phyloP scores from a whole-genome alignment of 2,329 filamentous ascomycete species.

The Cytospora chrysosperma region DNA sequence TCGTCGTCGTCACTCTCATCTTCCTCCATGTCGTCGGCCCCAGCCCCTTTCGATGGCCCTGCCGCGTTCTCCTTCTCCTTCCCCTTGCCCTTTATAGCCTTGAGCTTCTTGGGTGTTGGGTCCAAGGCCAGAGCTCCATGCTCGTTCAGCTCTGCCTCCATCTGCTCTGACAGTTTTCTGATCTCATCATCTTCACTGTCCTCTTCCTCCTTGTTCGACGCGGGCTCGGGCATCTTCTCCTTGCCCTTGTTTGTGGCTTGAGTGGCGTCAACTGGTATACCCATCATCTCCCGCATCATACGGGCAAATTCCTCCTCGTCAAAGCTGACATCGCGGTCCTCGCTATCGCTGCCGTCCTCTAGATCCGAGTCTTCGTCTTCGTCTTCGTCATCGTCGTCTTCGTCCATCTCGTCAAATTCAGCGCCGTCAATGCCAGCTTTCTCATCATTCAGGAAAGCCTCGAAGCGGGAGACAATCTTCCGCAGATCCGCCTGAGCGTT shows the following conservation, averaged over 20 bases:
- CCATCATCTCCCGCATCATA: slow-evolving; percentile 94
- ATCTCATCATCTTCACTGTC: slow-evolving; percentile 62
- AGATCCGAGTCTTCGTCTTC: slow-evolving; percentile 38
- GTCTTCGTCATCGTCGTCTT: slow-evolving; percentile 55
- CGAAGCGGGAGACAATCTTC: slow-evolving; percentile 92
- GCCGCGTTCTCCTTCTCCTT: slow-evolving; percentile 19
- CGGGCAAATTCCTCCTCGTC: slow-evolving; percentile 80
- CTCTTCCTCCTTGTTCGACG: neutral
- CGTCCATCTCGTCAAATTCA: slow-evolving; percentile 69
- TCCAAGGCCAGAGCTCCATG: slow-evolving; percentile 65
- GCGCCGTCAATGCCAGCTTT: slow-evolving; percentile 77
- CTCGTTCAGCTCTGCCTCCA: slow-evolving; percentile 70
- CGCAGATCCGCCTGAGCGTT: slow-evolving; percentile 72
- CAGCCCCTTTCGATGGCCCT: slow-evolving; percentile 12
- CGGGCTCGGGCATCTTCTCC: slow-evolving; percentile 6
- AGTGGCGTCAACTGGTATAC: slow-evolving; percentile 42
- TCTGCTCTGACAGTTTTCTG: slow-evolving; percentile 61
- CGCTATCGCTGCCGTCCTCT: slow-evolving; percentile 57
- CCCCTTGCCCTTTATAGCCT: slow-evolving; percentile 32
- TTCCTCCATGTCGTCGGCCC: slow-evolving; percentile 41
- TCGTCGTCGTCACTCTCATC: slow-evolving; percentile 56
- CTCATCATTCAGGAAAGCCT: slow-evolving; percentile 86
- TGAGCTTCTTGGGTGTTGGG: slow-evolving; percentile 33
- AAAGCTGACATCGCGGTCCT: slow-evolving; percentile 75
- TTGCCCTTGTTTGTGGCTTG: slow-evolving; percentile 9